Conservation (phyloP, 345 rosid species). For the Barbarea vulgaris region DNA sequence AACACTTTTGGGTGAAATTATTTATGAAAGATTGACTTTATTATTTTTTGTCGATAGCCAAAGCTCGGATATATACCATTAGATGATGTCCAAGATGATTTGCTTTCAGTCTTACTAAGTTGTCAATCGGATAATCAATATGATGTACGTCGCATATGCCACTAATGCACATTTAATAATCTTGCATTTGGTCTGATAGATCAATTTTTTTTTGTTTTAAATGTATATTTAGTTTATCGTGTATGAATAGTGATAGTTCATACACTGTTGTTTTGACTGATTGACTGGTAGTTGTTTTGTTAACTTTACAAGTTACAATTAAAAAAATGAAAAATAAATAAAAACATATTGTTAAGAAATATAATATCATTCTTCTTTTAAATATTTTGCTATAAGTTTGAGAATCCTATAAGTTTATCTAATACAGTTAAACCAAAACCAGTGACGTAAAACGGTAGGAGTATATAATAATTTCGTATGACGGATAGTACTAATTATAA, state of each 20-base stretch:
- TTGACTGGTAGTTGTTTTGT: background rate
- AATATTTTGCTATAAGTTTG: too few relatives aligned
- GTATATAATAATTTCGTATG: slow-evolving; percentile 11
- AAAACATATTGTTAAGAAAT: background rate
- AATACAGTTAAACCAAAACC: background rate
- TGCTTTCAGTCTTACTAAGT: slow-evolving; percentile 6
- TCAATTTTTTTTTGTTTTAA: background rate
- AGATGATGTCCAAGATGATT: background rate
- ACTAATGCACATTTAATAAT: background rate
- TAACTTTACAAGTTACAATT: too few relatives aligned
- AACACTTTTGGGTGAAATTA: background rate
- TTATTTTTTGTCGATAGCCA: background rate
- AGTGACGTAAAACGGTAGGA: slow-evolving; percentile 6
- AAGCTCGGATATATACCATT: background rate
- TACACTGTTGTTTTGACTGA: too few relatives aligned
- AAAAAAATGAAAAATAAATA: too few relatives aligned
- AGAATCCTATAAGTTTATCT: background rate
- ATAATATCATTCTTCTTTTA: too few relatives aligned
- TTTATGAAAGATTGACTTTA: background rate
- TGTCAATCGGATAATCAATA: slow-evolving; percentile 11
- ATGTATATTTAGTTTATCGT: background rate
- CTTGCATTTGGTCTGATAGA: background rate
- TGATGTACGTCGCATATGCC: slow-evolving; percentile 20
- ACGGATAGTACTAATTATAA: slow-evolving; percentile 6
- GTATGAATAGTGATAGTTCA: too few relatives aligned